These are phyloP conservation scores for Plectosphaerella cucumerina DNA, from an alignment of 2,329 filamentous ascomycete genomes.

Conservation along the genomic window DNA sequence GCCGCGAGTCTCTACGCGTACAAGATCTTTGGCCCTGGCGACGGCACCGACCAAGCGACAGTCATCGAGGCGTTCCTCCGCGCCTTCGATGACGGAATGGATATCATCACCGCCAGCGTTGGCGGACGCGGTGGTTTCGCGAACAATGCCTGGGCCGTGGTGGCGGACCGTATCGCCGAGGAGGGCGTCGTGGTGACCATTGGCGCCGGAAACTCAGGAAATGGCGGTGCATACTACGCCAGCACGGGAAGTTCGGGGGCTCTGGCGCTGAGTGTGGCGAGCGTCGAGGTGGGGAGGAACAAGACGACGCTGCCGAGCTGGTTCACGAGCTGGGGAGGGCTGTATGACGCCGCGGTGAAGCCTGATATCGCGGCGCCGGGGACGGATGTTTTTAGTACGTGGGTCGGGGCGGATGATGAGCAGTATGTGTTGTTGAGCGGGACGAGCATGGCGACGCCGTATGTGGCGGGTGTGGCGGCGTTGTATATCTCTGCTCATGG, in stretches of 20 bases:
- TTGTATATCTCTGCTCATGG: slow-evolving; percentile 28
- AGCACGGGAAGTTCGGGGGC: slow-evolving; percentile 31
- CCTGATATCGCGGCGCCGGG: slow-evolving; percentile 39
- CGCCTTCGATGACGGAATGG: slow-evolving; percentile 13
- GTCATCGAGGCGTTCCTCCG: slow-evolving; percentile 5
- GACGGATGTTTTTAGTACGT: slow-evolving; percentile 36
- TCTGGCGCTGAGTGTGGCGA: slow-evolving; percentile 34
- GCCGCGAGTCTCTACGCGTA: slow-evolving; percentile 16
- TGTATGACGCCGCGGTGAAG: slow-evolving; percentile 27
- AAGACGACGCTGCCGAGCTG: slow-evolving; percentile 19
- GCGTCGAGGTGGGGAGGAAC: slow-evolving; percentile 20
- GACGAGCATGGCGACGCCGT: slow-evolving; percentile 45
- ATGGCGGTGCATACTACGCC: slow-evolving; percentile 31
- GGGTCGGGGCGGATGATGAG: slow-evolving; percentile 13
- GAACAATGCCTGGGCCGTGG: slow-evolving; percentile 29
- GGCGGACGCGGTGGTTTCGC: slow-evolving; percentile 20
- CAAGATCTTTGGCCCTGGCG: slow-evolving; percentile 17
- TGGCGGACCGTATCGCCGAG: slow-evolving; percentile 34
- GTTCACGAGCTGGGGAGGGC: slow-evolving; percentile 37
- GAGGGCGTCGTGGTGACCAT: slow-evolving; percentile 36
- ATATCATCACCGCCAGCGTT: slow-evolving; percentile 21
- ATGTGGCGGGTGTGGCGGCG: slow-evolving; percentile 36
- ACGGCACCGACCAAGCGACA: slow-evolving; percentile 8
- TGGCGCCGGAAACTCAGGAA: slow-evolving; percentile 35
- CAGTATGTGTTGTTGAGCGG: slow-evolving; percentile 36